Conservation (phyloP, 495 filamentous ascomycete species). For the Neurospora pannonica region DNA sequence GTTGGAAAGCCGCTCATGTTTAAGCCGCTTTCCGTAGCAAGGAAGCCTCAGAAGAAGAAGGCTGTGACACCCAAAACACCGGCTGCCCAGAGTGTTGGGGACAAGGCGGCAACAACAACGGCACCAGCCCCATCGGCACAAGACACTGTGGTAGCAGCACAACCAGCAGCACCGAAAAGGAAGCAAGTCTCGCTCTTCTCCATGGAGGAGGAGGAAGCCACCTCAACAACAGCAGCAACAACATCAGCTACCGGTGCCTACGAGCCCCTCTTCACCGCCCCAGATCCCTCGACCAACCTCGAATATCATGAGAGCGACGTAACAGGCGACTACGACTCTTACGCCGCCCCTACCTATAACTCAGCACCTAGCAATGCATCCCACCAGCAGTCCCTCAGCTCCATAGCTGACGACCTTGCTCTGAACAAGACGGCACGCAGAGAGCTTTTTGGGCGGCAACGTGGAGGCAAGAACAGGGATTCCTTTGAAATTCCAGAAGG, state of each 20-base stretch:
- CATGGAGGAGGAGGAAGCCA: slow-evolving; percentile 24
- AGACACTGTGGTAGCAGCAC: background rate
- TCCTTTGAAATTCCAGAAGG: slow-evolving; percentile 24
- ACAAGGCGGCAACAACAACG: background rate
- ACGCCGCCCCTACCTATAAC: slow-evolving; percentile 13
- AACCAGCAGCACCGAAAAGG: slow-evolving; percentile 18
- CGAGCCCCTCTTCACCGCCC: slow-evolving; percentile 31
- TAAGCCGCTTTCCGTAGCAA: slow-evolving; percentile 70
- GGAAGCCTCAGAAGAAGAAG: slow-evolving; percentile 33
- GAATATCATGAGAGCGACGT: slow-evolving; percentile 2
- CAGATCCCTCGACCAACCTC: background rate
- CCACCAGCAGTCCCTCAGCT: slow-evolving; percentile 41
- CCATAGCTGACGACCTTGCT: slow-evolving; percentile 63
- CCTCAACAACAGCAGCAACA: background rate
- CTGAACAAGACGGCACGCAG: slow-evolving; percentile 64
- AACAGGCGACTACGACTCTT: slow-evolving; percentile 25
- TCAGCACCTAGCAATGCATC: background rate
- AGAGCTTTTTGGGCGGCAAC: slow-evolving; percentile 63
- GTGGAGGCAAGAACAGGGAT: slow-evolving; percentile 15
- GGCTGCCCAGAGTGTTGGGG: background rate
- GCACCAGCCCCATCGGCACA: background rate
- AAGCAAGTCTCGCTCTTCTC: slow-evolving; percentile 39
- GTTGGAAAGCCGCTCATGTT: slow-evolving; percentile 79
- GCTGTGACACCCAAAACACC: slow-evolving; percentile 5
- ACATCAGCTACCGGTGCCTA: slow-evolving; percentile 21